Evolutionary conservation across 257 asterid genomes (phyloP).

Genomic region (Fraxinus cuspidata): DNA sequence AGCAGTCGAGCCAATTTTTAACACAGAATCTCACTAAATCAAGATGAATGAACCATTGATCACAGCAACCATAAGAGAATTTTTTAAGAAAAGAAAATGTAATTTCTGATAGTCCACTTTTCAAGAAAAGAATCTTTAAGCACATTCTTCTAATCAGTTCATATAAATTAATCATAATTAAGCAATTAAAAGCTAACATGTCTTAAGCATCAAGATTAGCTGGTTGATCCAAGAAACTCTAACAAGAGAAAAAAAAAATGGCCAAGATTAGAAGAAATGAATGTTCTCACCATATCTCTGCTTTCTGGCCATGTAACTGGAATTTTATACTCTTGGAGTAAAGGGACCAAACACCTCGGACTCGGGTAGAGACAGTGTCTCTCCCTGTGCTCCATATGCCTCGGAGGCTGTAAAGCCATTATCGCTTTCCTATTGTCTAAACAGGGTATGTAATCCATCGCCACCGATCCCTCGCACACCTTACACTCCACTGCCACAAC

Average conservation of each 20-base stretch:
- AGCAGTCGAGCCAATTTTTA: not conserved
- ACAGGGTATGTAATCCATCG: conserved; percentile 82
- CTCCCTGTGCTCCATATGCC: conserved; percentile 90
- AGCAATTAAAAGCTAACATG: not conserved
- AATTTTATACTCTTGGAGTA: conserved; percentile 63
- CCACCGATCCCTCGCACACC: conserved; percentile 50
- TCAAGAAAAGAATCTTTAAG: not conserved
- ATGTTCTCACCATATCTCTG: conserved; percentile 90
- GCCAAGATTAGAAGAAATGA: conserved; percentile 54
- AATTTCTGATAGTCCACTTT: not conserved
- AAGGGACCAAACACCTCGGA: conserved; percentile 78
- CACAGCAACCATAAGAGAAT: not conserved
- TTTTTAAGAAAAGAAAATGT: not conserved
- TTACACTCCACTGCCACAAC: conserved; percentile 55
- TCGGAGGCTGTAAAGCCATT: conserved; percentile 52
- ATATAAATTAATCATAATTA: not conserved
- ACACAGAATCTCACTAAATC: no score
- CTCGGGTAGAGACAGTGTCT: conserved; percentile 77
- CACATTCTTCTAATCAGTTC: not conserved
- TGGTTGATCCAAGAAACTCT: conserved; percentile 12
- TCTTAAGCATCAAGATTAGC: not conserved
- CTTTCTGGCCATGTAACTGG: conserved; percentile 98
- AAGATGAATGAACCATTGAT: not conserved
- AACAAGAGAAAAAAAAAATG: conserved; percentile 1
- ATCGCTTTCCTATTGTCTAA: conserved; percentile 78